Base-by-base conservation (phyloP, 495 filamentous ascomycete genomes). In the Penicillium desertorum region DNA sequence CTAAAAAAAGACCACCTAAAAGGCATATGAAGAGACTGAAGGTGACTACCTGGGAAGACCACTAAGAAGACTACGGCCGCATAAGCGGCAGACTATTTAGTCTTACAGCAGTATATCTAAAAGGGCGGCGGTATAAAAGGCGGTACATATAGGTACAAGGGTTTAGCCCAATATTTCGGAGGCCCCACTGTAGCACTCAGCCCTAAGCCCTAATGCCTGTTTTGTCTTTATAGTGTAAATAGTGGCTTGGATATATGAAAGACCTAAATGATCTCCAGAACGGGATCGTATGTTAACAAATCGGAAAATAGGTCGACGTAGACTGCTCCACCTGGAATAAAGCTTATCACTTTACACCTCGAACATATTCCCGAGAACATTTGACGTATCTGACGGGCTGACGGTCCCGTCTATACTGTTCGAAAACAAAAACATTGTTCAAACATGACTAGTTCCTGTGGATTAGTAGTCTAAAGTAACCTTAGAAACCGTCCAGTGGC, bases 191-290 rank as follows among this genome's bases (percentile, higher is more conserved):
- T 12, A 32, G 17, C n/a, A 48, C 11, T 2, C 9, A 37, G 11
- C 52, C 52, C 52, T 46, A 46, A 43, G 41, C 52, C 27, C 52
- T 55, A 47, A 19, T 47, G 6, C 36, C 52, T 47, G 16, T 42
- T 41, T 17, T 6, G 23, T 20, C 5, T 41, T 41, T 41, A 41
- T 41, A 29, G 22, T 27, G 29, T 51, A 23, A 29, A 41, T 42
- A 32, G 49, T 51, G 49, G 49, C 49, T 51, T 29, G 34, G n/a
- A 19, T 23, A 51, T 5, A 29, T 41, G 16, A 12, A 39, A 39
- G 9, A 27, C 12, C 20, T 17, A 14, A 14, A 14, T 14, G 7
- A 29, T 29, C 27, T 9, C 27, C 27, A 9, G 27, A 7, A 3
- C 36, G n/a, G n/a, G 36, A 17, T 9, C 8, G n/a, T n/a, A 39